Base-by-base conservation (phyloP, 2,329 filamentous ascomycete species). In the Penicillium sp. region DNA sequence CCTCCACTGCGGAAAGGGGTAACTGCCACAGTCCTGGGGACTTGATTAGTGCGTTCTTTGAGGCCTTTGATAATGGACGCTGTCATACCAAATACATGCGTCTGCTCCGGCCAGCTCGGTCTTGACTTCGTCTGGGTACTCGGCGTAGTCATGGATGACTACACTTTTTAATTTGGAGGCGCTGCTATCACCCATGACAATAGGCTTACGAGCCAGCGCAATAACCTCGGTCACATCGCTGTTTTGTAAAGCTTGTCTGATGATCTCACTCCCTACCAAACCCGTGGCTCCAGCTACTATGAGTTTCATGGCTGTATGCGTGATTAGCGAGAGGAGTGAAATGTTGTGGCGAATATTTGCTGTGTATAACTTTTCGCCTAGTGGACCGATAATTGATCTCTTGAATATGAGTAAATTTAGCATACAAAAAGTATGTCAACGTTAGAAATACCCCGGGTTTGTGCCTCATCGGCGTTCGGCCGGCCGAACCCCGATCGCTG, bases 21-120 rank as follows among this genome's bases (percentile, higher is more conserved):
- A 6, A 53, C 11, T 0, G 50, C 35, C 1, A 62, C 55, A 37
- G 48, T 55, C 60, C 60, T 62, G 31, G 10, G 5, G 26, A 29
- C 3, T 13, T 22, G 11, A 3, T 42, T 11, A 29, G 13, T 31
- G 13, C 11, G 16, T 7, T 47, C 11, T 10, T 19, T 16, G 37
- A 35, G 14, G 11, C 16, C 3, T 16, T 9, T 35, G 9, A 6
- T 26, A n/a, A 52, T 51, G 22, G 27, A n/a, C 4, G 1, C 2
- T 21, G 11, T 14, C 14, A 26, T 70, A 76, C 74, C 72, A 78
- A 22, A 77, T 74, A 60, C 73, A 75, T 4, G 71, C 72, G 61
- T 74, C 70, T 4, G 69, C 71, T 10, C 64, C 65, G 19, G 59
- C 55, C 26, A 76, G 55, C 45, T 73, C 67, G 8, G 64, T 58